These are phyloP conservation scores for Vitis hybrid DNA, from an alignment of 177 flowering plant genomes.

Conservation along the genomic window DNA sequence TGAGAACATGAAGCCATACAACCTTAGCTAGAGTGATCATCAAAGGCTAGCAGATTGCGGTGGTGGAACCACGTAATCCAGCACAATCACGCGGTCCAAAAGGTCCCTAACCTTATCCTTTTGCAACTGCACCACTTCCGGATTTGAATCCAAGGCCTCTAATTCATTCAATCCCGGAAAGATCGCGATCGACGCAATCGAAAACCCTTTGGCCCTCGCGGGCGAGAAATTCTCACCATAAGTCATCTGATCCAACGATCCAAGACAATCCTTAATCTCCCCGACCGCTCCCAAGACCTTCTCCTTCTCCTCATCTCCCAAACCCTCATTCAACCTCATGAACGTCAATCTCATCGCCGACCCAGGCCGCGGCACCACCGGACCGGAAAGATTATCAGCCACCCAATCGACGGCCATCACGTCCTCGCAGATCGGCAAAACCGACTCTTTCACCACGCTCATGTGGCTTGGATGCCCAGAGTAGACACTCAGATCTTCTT, in stretches of 20 bases:
- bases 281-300: slow-evolving; percentile 45
- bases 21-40: background rate
- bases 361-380: slow-evolving; percentile 35
- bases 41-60: slow-evolving; percentile 46
- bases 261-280: slow-evolving; percentile 44
- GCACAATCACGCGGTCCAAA: slow-evolving; percentile 56
- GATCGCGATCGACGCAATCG: slow-evolving; percentile 58
- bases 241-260: slow-evolving; percentile 41
- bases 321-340: slow-evolving; percentile 62
- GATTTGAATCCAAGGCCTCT: slow-evolving; percentile 40
- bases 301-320: slow-evolving; percentile 40
- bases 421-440: slow-evolving; percentile 68
- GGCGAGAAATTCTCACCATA: slow-evolving; percentile 81
- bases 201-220: slow-evolving; percentile 79
- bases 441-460: slow-evolving; percentile 45
- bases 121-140: slow-evolving; percentile 36
- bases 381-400: slow-evolving; percentile 23
- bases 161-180: slow-evolving; percentile 46
- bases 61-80: slow-evolving; percentile 61
- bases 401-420: slow-evolving; percentile 89
- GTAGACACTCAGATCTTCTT: slow-evolving; percentile 53
- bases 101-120: slow-evolving; percentile 58
- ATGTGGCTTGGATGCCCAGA: slow-evolving; percentile 60
- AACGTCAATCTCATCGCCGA: slow-evolving; percentile 60
- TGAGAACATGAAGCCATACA: no score